These are phyloP conservation scores for Aspergillus unguis DNA, from an alignment of 2,329 filamentous ascomycete genomes.

Conservation along the genomic window DNA sequence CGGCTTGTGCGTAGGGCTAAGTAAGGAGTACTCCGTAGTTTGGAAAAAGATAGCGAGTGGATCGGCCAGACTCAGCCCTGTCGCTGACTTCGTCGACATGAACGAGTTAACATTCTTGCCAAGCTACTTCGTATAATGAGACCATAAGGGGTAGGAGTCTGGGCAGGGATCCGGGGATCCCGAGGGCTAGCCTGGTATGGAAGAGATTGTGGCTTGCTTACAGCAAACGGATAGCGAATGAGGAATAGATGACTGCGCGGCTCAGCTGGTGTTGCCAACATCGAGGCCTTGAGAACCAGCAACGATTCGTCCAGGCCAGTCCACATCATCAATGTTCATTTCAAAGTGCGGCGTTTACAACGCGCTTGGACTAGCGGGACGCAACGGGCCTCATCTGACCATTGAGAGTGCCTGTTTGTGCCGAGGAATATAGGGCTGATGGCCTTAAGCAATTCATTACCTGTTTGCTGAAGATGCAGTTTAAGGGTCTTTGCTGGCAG, in stretches of 20 bases:
- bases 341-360: not conserved
- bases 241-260: not conserved
- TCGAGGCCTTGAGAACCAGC: not conserved
- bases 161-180: not conserved
- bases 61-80: slow-evolving; percentile 5
- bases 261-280: not conserved
- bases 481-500: not conserved
- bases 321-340: slow-evolving; percentile 1
- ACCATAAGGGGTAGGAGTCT: not conserved
- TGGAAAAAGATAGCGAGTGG: not conserved
- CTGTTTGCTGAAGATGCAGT: not conserved
- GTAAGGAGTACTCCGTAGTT: not conserved
- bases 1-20: not conserved
- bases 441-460: not conserved
- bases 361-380: not conserved
- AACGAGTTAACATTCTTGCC: too few species aligned
- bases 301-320: not conserved
- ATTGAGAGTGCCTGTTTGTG: not conserved
- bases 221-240: not conserved
- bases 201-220: not conserved
- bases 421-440: slow-evolving; percentile 7
- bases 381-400: not conserved
- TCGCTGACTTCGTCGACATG: not conserved
- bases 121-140: not conserved
- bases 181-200: not conserved